These are phyloP conservation scores for Solanum sitiens DNA, from an alignment of 257 asterid species.

Conservation along the genomic window DNA sequence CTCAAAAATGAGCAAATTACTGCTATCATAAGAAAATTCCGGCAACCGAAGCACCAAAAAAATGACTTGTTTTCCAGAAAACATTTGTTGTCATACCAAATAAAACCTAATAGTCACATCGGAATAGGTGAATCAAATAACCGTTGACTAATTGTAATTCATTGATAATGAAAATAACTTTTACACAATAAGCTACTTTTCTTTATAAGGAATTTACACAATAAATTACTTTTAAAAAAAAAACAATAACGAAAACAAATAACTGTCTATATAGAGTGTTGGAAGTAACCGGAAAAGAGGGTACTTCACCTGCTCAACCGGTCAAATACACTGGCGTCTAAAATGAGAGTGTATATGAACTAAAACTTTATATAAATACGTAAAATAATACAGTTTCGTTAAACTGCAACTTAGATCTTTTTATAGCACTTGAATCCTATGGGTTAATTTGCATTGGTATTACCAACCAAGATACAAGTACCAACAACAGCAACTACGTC, in stretches of 20 bases:
- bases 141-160: background rate
- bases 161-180: background rate
- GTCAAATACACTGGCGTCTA: background rate
- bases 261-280: background rate
- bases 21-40: background rate
- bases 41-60: background rate
- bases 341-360: background rate
- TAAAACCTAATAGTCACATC: background rate
- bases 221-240: background rate
- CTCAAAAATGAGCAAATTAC: background rate
- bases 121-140: background rate
- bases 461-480: background rate
- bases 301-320: background rate
- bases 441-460: background rate
- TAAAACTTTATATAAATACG: background rate
- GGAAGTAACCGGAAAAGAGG: background rate
- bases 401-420: background rate
- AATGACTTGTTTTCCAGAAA: background rate
- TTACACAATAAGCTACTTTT: background rate
- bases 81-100: background rate
- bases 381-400: background rate
- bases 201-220: background rate
- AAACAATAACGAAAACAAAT: background rate
- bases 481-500: background rate
- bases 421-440: background rate